Conservation (phyloP, 306 rosid genomes). For the Carpinus fangiana region DNA sequence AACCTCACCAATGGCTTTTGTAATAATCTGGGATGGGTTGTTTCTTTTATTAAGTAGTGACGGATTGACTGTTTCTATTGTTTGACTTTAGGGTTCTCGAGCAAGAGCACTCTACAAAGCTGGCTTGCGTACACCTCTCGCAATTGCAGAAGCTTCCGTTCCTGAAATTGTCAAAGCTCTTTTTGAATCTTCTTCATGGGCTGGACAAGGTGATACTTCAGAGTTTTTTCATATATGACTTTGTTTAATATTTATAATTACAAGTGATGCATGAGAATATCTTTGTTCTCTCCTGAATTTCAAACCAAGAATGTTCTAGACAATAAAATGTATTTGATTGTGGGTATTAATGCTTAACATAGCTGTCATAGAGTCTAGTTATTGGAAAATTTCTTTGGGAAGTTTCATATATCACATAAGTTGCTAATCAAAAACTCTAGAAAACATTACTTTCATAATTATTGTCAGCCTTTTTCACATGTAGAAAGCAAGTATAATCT, state of each 20-base stretch:
- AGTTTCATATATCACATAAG: not conserved
- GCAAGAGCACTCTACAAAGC: slow-evolving; percentile 97
- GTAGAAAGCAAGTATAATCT: not conserved
- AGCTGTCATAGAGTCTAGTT: not conserved
- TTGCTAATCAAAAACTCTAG: not conserved
- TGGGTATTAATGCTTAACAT: not conserved
- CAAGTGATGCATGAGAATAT: not conserved
- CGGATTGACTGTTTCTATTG: slow-evolving; percentile 24
- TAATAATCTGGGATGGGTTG: slow-evolving; percentile 13
- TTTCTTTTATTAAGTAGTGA: slow-evolving; percentile 22
- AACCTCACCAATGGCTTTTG: slow-evolving; percentile 1
- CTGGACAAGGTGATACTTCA: slow-evolving; percentile 64
- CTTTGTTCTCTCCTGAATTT: not conserved
- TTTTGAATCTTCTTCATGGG: slow-evolving; percentile 88
- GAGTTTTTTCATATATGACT: slow-evolving; percentile 2
- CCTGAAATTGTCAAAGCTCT: slow-evolving; percentile 81
- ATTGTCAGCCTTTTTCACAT: not conserved
- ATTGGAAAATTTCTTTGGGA: not conserved
- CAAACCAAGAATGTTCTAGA: slow-evolving; percentile 1
- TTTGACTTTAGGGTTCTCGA: slow-evolving; percentile 81
- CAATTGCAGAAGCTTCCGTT: slow-evolving; percentile 95
- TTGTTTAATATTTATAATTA: slow-evolving; percentile 4
- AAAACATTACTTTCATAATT: not conserved
- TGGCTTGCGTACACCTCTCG: slow-evolving; percentile 83
- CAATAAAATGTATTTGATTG: slow-evolving; percentile 7